Conservation (phyloP, 345 rosid species). For the Eutrema yunnanense region DNA sequence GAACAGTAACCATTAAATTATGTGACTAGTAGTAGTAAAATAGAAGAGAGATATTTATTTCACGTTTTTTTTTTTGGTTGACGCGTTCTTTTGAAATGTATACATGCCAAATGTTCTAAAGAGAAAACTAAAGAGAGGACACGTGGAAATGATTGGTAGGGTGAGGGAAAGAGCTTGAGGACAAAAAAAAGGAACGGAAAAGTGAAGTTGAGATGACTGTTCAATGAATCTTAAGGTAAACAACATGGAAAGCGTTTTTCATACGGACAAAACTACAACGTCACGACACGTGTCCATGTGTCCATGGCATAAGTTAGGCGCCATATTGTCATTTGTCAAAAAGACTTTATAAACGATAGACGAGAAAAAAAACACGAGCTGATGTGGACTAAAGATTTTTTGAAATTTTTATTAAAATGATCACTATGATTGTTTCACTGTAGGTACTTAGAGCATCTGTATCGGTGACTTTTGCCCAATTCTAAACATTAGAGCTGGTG, state of each 20-base stretch:
- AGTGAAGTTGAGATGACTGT: constrained; percentile 25
- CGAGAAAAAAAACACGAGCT: neutral
- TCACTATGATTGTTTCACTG: neutral
- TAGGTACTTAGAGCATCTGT: neutral
- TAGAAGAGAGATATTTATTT: neutral
- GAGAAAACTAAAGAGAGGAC: neutral
- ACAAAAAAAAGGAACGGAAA: neutral
- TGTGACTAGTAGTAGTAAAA: too few species aligned
- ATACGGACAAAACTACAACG: constrained; percentile 19
- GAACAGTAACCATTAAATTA: too few species aligned
- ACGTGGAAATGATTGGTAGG: neutral
- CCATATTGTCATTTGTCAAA: constrained; percentile 23
- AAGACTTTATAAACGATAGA: constrained; percentile 19
- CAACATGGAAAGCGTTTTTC: constrained; percentile 27
- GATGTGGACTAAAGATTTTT: constrained; percentile 25
- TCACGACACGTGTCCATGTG: constrained; percentile 29
- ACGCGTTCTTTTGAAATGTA: constrained; percentile 6
- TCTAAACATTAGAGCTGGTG: too few species aligned
- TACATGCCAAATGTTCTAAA: constrained; percentile 12
- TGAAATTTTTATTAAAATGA: neutral
- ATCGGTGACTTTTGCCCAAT: too few species aligned
- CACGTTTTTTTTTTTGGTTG: constrained; percentile 22
- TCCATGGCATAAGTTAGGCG: constrained; percentile 26
- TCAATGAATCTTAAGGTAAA: constrained; percentile 24
- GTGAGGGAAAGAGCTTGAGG: neutral